Evolutionary conservation across 495 filamentous ascomycete species (phyloP), one percentile per base, ranked within the genome.

Genomic region (Penicillium crystallinum): DNA sequence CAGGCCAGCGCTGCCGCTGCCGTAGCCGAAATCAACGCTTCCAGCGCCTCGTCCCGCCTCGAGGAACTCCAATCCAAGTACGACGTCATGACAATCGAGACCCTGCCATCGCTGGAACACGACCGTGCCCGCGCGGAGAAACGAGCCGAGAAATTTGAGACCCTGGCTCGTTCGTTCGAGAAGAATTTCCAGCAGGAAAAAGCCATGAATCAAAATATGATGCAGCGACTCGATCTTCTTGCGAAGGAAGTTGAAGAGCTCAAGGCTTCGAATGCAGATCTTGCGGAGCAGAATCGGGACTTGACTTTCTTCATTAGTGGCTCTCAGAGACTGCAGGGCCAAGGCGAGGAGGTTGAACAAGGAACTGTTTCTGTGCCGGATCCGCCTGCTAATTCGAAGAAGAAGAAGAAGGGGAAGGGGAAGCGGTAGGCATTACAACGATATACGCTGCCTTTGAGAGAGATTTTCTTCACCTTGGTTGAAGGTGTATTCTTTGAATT

Each of bases 281-380:
- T 96, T 31, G 80, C 82, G 52, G 92, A 97, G 68, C 83, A 87
- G 75, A 92, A 95, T 64, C 76, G 89, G n/a, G 93, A 98, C 69
- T 62, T 98, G 62, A 84, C 79, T 22, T 95, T 96, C 73, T 95
- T 91, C 62, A 90, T 98, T 42, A 86, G 82, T 39, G 85, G 88
- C 3, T 80, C 86, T 62, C 84, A 93, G 73, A 90, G 90, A 63
- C 67, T 98, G 58, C 82, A 83, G 73, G 82, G 87, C 56, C 62
- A 75, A 55, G 81, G 78, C 46, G 84, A 84, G 17, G 79, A 82
- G 68, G 68, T 86, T 14, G 74, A 77, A 31, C 66, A 77, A 70
- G 82, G 81, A 12, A 81, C 69, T 42, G 63, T 83, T 43, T 79
- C 77, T 66, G 62, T 86, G 37, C 70, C 80, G 22, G 75, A 73